Evolutionary conservation across 306 rosid genomes (phyloP).

Genomic region (Acmispon strigosus): DNA sequence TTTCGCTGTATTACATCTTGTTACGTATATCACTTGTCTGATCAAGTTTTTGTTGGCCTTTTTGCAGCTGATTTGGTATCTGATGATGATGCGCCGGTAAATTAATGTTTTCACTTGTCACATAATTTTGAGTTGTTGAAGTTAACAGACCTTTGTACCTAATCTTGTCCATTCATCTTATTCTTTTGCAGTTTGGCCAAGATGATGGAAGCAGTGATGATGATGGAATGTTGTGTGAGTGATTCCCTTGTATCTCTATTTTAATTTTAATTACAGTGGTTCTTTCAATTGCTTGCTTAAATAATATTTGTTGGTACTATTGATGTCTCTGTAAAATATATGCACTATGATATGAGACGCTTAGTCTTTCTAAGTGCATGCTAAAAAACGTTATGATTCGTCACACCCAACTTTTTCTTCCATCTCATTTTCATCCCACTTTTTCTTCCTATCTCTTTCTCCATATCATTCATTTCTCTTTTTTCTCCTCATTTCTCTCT

Average conservation of each 20-base stretch:
- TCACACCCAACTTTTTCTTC: no score
- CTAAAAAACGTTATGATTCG: no score
- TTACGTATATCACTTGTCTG: slow-evolving; percentile 7
- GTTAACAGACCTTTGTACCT: slow-evolving; percentile 5
- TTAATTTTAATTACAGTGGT: not conserved
- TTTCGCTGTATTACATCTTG: not conserved
- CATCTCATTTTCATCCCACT: no score
- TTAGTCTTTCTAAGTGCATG: not conserved
- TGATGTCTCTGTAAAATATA: not conserved
- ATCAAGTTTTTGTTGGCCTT: slow-evolving; percentile 18
- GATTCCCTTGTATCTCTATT: slow-evolving; percentile 1
- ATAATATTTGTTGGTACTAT: not conserved
- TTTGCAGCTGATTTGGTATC: slow-evolving; percentile 63
- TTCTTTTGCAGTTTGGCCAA: slow-evolving; percentile 45
- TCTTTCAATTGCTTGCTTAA: slow-evolving; percentile 12
- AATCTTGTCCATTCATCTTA: slow-evolving; percentile 17
- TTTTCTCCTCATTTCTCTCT: no score
- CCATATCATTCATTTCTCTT: no score
- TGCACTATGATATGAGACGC: not conserved
- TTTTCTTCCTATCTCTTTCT: no score
- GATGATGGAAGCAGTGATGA: slow-evolving; percentile 77
- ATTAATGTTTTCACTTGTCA: not conserved
- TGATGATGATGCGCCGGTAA: slow-evolving; percentile 54
- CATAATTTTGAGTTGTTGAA: slow-evolving; percentile 5
- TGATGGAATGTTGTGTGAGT: slow-evolving; percentile 92